These are phyloP conservation scores for Colletotrichum paranaense DNA, from an alignment of 2,329 filamentous ascomycete genomes.

Conservation along the genomic window DNA sequence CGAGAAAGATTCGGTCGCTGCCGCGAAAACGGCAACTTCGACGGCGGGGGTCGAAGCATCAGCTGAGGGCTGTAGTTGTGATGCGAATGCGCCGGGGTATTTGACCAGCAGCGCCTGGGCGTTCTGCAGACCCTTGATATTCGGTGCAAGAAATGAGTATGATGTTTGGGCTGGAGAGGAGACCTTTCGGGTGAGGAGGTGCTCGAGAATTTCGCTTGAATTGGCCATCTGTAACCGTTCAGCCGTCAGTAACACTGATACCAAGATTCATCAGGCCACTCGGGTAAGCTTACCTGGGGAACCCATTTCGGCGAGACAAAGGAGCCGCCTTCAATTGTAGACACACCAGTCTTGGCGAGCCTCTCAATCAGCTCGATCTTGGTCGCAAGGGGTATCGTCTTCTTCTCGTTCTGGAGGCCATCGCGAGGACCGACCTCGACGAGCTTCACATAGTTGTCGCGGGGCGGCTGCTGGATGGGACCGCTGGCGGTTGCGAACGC, in stretches of 20 bases:
- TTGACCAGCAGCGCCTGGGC: slow-evolving; percentile 63
- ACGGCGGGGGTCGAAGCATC: slow-evolving; percentile 59
- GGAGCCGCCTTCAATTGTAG: slow-evolving; percentile 82
- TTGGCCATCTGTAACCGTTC: slow-evolving; percentile 74
- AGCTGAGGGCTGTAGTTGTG: slow-evolving; percentile 59
- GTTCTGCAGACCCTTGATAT: slow-evolving; percentile 76
- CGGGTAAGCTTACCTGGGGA: slow-evolving; percentile 70
- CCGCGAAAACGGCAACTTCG: slow-evolving; percentile 85
- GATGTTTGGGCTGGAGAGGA: slow-evolving; percentile 67
- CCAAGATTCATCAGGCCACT: neutral
- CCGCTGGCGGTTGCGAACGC: slow-evolving; percentile 54
- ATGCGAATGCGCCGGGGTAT: slow-evolving; percentile 61
- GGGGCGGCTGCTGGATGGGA: slow-evolving; percentile 37
- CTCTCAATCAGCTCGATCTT: slow-evolving; percentile 82
- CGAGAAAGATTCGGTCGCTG: slow-evolving; percentile 84
- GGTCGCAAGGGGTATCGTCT: slow-evolving; percentile 73
- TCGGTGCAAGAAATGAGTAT: slow-evolving; percentile 86
- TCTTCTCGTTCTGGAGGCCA: slow-evolving; percentile 88
- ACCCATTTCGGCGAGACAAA: slow-evolving; percentile 89
- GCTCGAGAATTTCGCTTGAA: slow-evolving; percentile 78
- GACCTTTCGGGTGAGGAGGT: slow-evolving; percentile 70
- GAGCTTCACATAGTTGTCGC: slow-evolving; percentile 67
- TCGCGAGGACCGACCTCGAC: slow-evolving; percentile 89
- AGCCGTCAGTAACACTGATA: slow-evolving; percentile 2
- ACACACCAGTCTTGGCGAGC: slow-evolving; percentile 75